phyloP scores from a whole-genome alignment of 805 yeast genomes.

The Diddensiella santjacobensis region DNA sequence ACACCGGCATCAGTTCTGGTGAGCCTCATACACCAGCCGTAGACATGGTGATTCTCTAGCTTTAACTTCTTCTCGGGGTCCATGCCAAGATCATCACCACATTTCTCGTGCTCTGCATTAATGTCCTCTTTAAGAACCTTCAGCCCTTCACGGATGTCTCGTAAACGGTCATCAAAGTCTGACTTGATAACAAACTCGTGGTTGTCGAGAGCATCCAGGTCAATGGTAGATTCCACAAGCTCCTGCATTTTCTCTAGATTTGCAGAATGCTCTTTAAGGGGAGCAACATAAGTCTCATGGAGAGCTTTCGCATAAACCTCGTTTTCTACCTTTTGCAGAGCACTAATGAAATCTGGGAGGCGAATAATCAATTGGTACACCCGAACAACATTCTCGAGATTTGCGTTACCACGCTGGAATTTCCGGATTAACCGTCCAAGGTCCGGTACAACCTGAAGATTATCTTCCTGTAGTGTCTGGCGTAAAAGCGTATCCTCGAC shows the following conservation, averaged over 20 bases:
- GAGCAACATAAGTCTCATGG: slow-evolving; percentile 52
- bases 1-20: slow-evolving; percentile 84
- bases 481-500: slow-evolving; percentile 68
- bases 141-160: slow-evolving; percentile 54
- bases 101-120: slow-evolving; percentile 53
- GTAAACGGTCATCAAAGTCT: slow-evolving; percentile 79
- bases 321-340: slow-evolving; percentile 44
- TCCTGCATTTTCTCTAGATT: slow-evolving; percentile 70
- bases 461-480: slow-evolving; percentile 59
- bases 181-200: slow-evolving; percentile 85
- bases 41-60: slow-evolving; percentile 78
- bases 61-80: slow-evolving; percentile 87
- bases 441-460: slow-evolving; percentile 76
- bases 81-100: slow-evolving; percentile 70
- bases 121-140: slow-evolving; percentile 54
- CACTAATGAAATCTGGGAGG: slow-evolving; percentile 63
- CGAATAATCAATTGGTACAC: slow-evolving; percentile 73
- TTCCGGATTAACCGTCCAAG: slow-evolving; percentile 70
- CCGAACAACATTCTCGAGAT: slow-evolving; percentile 84
- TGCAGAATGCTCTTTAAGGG: slow-evolving; percentile 46
- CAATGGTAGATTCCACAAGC: slow-evolving; percentile 88
- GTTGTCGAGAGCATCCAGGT: slow-evolving; percentile 72
- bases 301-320: slow-evolving; percentile 41
- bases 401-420: slow-evolving; percentile 50
- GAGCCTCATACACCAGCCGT: slow-evolving; percentile 92